Evolutionary conservation across 73 alveolate species (phyloP), one percentile per base, ranked within the genome.

Genomic region (Effrenium voratum): DNA sequence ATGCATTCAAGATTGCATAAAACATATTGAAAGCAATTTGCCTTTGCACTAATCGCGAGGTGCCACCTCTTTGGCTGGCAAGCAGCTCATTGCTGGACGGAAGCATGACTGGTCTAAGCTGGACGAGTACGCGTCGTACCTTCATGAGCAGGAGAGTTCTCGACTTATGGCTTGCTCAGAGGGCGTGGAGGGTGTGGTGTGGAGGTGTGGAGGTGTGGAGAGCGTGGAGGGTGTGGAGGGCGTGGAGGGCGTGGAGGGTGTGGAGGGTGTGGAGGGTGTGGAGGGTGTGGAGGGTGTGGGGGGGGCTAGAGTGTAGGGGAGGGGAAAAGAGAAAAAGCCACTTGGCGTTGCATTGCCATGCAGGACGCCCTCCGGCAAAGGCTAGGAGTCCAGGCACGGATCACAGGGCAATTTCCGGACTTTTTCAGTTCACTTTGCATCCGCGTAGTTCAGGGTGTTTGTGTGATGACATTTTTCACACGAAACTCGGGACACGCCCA

Each of bases 91-190:
- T 16, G 94, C 94, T 43, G 76, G 76, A 59, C 94, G 94, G 45
- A 85, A 85, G 94, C 94, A 88, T 38, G 96, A 88, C 85, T 88
- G 96, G 96, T 60, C 96, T 28, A 88, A 68, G 85, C 52, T 88
- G 84, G 96, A 88, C 41, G 96, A 88, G 45, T 88, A 88, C 45
- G 96, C 96, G 2, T 88, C 96, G 49, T 88, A 88, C 73, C 52
- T 88, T 28, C 96, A 88, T 46, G 96, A 88, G 72, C 96, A 88
- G 86, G 94, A 85, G n/a, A n/a, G n/a, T n/a, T n/a, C n/a, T n/a
- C n/a, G n/a, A n/a, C n/a, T n/a, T n/a, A n/a, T n/a, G n/a, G n/a
- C n/a, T n/a, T n/a, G n/a, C n/a, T n/a, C n/a, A n/a, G n/a, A n/a
- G n/a, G n/a, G n/a, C n/a, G n/a, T n/a, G n/a, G n/a, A n/a, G n/a